phyloP scores from a whole-genome alignment of 306 rosid species.

The Calophaca sinica region DNA sequence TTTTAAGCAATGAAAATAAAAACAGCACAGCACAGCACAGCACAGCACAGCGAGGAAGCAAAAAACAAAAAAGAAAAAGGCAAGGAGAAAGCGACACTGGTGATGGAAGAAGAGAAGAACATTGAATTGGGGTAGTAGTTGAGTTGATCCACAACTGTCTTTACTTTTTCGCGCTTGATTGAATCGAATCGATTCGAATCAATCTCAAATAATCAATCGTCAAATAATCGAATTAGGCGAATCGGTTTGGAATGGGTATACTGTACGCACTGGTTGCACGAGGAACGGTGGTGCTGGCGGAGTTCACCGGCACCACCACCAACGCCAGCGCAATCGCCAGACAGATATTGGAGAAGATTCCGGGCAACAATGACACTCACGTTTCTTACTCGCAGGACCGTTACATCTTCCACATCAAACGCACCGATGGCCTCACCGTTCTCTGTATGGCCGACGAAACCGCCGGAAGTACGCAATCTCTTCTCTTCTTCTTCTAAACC shows the following conservation, averaged over 20 bases:
- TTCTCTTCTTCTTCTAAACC: not conserved
- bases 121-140: not conserved
- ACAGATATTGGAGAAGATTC: slow-evolving; percentile 84
- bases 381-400: slow-evolving; percentile 98
- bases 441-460: slow-evolving; percentile 98
- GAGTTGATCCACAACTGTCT: not conserved
- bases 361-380: slow-evolving; percentile 78
- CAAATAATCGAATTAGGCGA: not conserved
- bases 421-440: slow-evolving; percentile 98
- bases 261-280: slow-evolving; percentile 86
- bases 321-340: slow-evolving; percentile 85
- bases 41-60: not conserved
- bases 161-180: not conserved
- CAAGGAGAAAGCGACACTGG: slow-evolving; percentile 12
- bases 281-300: slow-evolving; percentile 93
- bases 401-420: slow-evolving; percentile 85
- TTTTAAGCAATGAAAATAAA: too few relatives aligned
- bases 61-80: slow-evolving; percentile 7
- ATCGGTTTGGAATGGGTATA: slow-evolving; percentile 64
- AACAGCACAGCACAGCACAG: not conserved
- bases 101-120: not conserved
- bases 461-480: slow-evolving; percentile 68
- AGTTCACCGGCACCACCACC: slow-evolving; percentile 75
- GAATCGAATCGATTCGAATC: not conserved
- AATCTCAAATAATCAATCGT: not conserved